Evolutionary conservation across 768 basidiomycete genomes (phyloP).

Genomic region (Leccinellum rugosiceps): DNA sequence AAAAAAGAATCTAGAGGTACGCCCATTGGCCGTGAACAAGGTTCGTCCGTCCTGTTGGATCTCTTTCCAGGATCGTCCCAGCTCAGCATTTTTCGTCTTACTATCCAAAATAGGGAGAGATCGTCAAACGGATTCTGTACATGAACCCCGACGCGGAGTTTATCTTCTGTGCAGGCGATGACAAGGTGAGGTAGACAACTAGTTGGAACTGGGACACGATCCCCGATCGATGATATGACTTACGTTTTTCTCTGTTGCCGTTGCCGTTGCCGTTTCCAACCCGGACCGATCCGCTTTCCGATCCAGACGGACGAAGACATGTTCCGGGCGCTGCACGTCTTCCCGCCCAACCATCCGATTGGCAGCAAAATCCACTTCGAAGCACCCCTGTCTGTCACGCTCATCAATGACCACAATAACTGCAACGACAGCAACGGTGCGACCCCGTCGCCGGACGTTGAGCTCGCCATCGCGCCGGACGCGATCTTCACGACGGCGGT

Average conservation of each 20-base stretch:
- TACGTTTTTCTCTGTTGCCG: conserved; percentile 2
- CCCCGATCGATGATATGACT: neutral
- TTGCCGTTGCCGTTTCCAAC: neutral
- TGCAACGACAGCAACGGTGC: conserved; percentile 1
- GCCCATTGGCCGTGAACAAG: conserved; percentile 95
- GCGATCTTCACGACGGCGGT: conserved; percentile 90
- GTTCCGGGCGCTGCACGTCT: conserved; percentile 85
- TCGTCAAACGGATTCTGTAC: conserved; percentile 92
- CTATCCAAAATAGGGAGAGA: conserved; percentile 63
- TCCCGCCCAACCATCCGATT: conserved; percentile 35
- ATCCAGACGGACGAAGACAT: conserved; percentile 95
- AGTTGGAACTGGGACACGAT: neutral
- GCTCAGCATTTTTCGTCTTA: neutral
- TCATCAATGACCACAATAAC: conserved; percentile 23
- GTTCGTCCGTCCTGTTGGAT: conserved; percentile 22
- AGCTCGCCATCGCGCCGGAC: conserved; percentile 63
- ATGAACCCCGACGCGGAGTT: conserved; percentile 92
- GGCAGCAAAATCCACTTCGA: conserved; percentile 48
- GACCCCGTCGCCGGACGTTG: conserved; percentile 44
- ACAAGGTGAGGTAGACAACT: conserved; percentile 63
- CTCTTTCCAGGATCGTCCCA: neutral
- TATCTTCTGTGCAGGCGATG: conserved; percentile 96
- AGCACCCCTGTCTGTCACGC: conserved; percentile 51
- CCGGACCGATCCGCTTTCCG: neutral
- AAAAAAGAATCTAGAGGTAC: conserved; percentile 98